Evolutionary conservation across 371 early-diverging fungal genomes (phyloP).

Genomic region (Blastocladiella emersonii): DNA sequence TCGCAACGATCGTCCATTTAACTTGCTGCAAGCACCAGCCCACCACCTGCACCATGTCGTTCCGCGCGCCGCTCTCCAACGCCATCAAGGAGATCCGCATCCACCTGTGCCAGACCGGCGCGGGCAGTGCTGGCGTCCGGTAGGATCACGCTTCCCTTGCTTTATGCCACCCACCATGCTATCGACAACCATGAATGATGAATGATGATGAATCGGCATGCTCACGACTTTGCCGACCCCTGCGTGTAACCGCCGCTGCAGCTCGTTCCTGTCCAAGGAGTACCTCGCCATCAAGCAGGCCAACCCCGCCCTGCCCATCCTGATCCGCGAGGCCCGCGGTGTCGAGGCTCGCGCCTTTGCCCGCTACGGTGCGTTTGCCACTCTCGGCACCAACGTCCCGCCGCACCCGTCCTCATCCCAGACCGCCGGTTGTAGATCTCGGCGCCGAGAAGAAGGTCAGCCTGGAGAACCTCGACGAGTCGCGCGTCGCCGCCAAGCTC

Average conservation of each 20-base stretch:
- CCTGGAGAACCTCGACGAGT: constrained; percentile 55
- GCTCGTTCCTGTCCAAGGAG: constrained; percentile 67
- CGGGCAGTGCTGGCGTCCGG: constrained; percentile 73
- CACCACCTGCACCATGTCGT: too few relatives aligned
- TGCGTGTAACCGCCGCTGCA: too few relatives aligned
- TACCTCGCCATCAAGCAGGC: constrained; percentile 63
- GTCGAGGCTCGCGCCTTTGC: constrained; percentile 80
- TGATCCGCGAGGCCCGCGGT: constrained; percentile 76
- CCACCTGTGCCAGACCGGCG: constrained; percentile 74
- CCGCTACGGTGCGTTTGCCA: constrained; percentile 56
- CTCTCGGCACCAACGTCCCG: not conserved
- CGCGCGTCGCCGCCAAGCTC: constrained; percentile 55
- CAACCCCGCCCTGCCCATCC: constrained; percentile 78
- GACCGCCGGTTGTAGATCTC: constrained; percentile 49
- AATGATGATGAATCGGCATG: too few relatives aligned
- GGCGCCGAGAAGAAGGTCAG: constrained; percentile 69
- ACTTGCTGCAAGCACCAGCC: too few relatives aligned
- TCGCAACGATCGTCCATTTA: too few relatives aligned
- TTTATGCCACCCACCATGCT: too few relatives aligned
- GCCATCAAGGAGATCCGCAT: constrained; percentile 76
- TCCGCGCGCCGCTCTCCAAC: constrained; percentile 27
- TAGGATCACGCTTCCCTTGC: constrained; percentile 20
- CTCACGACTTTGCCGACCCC: too few relatives aligned
- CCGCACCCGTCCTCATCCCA: not conserved
- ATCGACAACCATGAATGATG: too few relatives aligned